phyloP scores from a whole-genome alignment of 2,329 filamentous ascomycete genomes.

The Coniochaeta hoffmannii region DNA sequence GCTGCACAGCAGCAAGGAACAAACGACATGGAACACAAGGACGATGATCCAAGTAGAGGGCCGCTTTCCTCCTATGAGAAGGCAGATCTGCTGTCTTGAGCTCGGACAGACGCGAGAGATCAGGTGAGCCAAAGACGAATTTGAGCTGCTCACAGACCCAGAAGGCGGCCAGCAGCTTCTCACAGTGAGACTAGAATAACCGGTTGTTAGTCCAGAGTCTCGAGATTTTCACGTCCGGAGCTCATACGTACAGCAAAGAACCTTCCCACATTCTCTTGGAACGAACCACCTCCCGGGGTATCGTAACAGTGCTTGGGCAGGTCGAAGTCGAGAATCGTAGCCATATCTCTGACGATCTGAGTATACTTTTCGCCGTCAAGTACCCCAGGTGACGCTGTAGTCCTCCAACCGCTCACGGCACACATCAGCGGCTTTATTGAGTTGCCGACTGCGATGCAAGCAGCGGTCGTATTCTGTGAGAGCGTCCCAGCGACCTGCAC shows the following conservation, averaged over 20 bases:
- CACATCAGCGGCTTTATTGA: conserved; percentile 1
- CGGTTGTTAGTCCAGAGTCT: not conserved
- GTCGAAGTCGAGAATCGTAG: conserved; percentile 3
- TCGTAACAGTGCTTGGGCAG: not conserved
- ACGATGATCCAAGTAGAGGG: conserved; percentile 8
- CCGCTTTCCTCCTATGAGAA: not conserved
- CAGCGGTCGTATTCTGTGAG: conserved; percentile 2
- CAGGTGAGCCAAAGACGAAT: conserved; percentile 2
- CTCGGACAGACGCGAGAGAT: conserved; percentile 6
- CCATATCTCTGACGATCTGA: conserved; percentile 3
- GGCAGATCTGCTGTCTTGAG: conserved; percentile 4
- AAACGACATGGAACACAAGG: conserved; percentile 6
- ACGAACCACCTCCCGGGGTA: not conserved
- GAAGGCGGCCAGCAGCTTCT: conserved; percentile 10
- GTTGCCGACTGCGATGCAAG: conserved; percentile 6
- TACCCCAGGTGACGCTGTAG: not conserved
- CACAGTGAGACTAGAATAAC: conserved; percentile 5
- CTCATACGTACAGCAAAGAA: not conserved
- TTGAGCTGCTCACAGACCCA: conserved; percentile 9
- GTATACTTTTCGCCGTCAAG: conserved; percentile 10
- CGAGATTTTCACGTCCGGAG: no score
- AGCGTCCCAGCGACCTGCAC: not conserved
- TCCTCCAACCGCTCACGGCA: conserved; percentile 11
- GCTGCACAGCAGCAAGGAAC: not conserved
- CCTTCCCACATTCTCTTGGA: not conserved